These are phyloP conservation scores for Lippia alba DNA, from an alignment of 305 asterid species.

Conservation along the genomic window DNA sequence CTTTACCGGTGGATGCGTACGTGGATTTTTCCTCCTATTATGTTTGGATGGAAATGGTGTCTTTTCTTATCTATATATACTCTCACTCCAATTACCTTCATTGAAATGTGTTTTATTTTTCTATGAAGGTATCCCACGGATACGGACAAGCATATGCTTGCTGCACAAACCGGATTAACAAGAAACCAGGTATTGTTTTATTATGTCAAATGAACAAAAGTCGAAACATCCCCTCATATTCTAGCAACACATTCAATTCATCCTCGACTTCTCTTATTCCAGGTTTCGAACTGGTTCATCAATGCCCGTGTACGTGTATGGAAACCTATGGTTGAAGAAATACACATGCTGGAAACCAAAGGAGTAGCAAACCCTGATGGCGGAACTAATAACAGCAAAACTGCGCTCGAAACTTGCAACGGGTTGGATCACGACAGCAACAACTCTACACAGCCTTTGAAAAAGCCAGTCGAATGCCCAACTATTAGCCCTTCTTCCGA, in stretches of 20 bases:
- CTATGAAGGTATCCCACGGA: constrained; percentile 80
- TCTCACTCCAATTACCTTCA: not conserved
- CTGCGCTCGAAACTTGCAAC: constrained; percentile 23
- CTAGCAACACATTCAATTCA: too few relatives aligned
- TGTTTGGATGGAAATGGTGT: not conserved
- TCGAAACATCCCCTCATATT: too few relatives aligned
- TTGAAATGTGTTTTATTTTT: constrained; percentile 1
- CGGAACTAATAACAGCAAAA: constrained; percentile 23
- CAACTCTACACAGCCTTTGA: constrained; percentile 33
- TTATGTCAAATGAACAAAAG: too few relatives aligned
- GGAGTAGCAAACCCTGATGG: constrained; percentile 33
- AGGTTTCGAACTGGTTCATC: constrained; percentile 92
- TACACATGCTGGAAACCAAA: constrained; percentile 76
- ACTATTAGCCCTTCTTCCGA: constrained; percentile 20
- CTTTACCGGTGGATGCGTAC: too few relatives aligned
- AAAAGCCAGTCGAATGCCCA: constrained; percentile 29
- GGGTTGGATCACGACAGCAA: constrained; percentile 14
- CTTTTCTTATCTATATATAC: not conserved
- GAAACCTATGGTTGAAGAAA: constrained; percentile 94
- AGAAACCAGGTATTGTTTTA: constrained; percentile 64
- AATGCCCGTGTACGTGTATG: constrained; percentile 88
- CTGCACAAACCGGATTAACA: constrained; percentile 84
- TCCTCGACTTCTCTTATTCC: not conserved
- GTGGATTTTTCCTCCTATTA: too few relatives aligned
- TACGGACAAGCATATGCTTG: constrained; percentile 85